Evolutionary conservation across 2,329 filamentous ascomycete genomes (phyloP).

Genomic region (Paraphaeosphaeria sporulosa): DNA sequence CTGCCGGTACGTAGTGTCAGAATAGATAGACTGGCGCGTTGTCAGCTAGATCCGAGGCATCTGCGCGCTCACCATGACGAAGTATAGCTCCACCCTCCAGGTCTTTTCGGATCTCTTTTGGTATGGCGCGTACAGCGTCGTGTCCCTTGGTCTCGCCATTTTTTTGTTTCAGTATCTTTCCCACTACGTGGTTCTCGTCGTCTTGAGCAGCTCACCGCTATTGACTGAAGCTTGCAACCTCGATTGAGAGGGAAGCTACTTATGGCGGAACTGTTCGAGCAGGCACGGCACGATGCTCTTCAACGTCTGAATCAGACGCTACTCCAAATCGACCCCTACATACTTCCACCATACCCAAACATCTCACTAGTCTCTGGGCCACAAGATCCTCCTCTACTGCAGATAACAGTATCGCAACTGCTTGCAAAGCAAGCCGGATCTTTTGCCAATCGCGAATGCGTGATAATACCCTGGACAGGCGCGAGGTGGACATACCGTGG

Average conservation of each 20-base stretch:
- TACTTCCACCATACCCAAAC: conserved; percentile 48
- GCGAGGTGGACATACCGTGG: conserved; percentile 71
- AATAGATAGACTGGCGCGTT: conserved; percentile 9
- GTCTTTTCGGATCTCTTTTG: conserved; percentile 26
- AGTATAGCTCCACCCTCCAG: conserved; percentile 12
- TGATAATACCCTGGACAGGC: conserved; percentile 79
- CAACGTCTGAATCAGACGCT: conserved; percentile 48
- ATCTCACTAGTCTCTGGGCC: conserved; percentile 72
- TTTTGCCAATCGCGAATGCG: conserved; percentile 70
- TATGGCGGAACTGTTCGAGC: conserved; percentile 40
- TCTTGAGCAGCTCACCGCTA: conserved; percentile 9
- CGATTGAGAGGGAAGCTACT: not conserved
- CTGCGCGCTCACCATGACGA: conserved; percentile 32
- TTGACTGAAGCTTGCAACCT: not conserved
- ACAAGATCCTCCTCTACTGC: conserved; percentile 71
- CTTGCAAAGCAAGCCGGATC: conserved; percentile 74
- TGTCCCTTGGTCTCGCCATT: conserved; percentile 25
- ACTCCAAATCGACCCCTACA: conserved; percentile 48
- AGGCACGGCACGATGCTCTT: conserved; percentile 37
- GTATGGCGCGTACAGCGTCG: conserved; percentile 28
- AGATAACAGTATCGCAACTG: conserved; percentile 75
- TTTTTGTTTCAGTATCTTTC: conserved; percentile 24
- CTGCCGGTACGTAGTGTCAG: not conserved
- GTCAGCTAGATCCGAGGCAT: conserved; percentile 46
- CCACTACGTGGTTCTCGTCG: conserved; percentile 20